phyloP scores from a whole-genome alignment of 106 monocot species.

The Acorus calamus region DNA sequence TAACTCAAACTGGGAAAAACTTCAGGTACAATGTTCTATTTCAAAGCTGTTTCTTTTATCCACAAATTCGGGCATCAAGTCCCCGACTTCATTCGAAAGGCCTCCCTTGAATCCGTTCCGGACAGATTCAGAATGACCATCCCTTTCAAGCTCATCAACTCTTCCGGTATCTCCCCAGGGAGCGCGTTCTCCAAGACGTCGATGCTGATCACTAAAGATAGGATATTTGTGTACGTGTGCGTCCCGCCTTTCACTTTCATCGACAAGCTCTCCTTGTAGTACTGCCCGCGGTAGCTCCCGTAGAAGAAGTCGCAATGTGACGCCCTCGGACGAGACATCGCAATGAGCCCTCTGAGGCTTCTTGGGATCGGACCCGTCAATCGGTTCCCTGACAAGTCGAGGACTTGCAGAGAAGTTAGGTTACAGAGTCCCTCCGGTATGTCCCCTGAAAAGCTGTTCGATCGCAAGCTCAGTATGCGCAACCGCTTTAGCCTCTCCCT shows the following conservation, averaged over 20 bases:
- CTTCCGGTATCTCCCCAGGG: background rate
- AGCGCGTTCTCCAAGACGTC: slow-evolving; percentile 4
- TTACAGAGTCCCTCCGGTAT: background rate
- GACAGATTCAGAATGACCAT: slow-evolving; percentile 3
- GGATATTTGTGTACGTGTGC: slow-evolving; percentile 1
- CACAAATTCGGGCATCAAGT: background rate
- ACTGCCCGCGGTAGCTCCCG: slow-evolving; percentile 3
- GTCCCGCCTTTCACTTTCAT: slow-evolving; percentile 1
- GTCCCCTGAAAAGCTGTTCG: too few species aligned
- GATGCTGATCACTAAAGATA: slow-evolving; percentile 9
- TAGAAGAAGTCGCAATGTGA: background rate
- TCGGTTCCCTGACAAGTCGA: slow-evolving; percentile 10
- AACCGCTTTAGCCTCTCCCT: background rate
- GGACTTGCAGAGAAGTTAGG: slow-evolving; percentile 5
- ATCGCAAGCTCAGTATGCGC: background rate
- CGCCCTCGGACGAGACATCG: background rate
- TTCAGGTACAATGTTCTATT: slow-evolving; percentile 38
- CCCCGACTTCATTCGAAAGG: background rate
- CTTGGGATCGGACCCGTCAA: slow-evolving; percentile 11
- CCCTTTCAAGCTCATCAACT: background rate
- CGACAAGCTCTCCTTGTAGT: slow-evolving; percentile 13
- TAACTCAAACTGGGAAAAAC: slow-evolving; percentile 92
- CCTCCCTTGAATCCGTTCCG: background rate
- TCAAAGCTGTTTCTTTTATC: background rate
- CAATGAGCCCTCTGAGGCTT: slow-evolving; percentile 3